Conservation (phyloP, 495 filamentous ascomycete species). For the Penicillium maclennaniae region DNA sequence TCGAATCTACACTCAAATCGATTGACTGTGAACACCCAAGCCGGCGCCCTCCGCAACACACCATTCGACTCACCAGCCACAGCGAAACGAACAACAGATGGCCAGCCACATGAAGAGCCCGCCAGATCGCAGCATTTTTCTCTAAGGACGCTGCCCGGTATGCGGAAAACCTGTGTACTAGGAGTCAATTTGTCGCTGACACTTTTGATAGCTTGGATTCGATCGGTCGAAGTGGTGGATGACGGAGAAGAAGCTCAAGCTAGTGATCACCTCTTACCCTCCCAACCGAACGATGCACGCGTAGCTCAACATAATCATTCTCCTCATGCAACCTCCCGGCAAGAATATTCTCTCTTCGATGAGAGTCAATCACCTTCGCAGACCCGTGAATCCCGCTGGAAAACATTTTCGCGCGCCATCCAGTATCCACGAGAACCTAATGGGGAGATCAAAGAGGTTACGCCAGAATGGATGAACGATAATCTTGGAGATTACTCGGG, state of each 20-base stretch:
- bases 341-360: slow-evolving; percentile 12
- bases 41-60: slow-evolving; percentile 19
- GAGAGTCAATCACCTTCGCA: not conserved
- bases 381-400: slow-evolving; percentile 56
- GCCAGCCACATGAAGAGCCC: slow-evolving; percentile 14
- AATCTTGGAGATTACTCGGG: slow-evolving; percentile 52
- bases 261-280: slow-evolving; percentile 36
- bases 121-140: slow-evolving; percentile 11
- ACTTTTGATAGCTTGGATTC: slow-evolving; percentile 34
- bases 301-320: slow-evolving; percentile 59
- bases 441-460: slow-evolving; percentile 48
- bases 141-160: slow-evolving; percentile 35
- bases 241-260: slow-evolving; percentile 29
- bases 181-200: slow-evolving; percentile 1
- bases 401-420: slow-evolving; percentile 52
- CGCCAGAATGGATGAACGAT: slow-evolving; percentile 56
- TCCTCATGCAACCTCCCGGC: slow-evolving; percentile 40
- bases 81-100: slow-evolving; percentile 18
- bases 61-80: slow-evolving; percentile 19
- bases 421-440: slow-evolving; percentile 48
- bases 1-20: slow-evolving; percentile 7
- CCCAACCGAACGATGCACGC: slow-evolving; percentile 47
- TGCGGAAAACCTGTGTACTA: not conserved
- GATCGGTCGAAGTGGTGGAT: slow-evolving; percentile 30
- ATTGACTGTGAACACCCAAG: slow-evolving; percentile 22